phyloP scores from a whole-genome alignment of 768 basidiomycete genomes.

The Boletus tylopilopsis region DNA sequence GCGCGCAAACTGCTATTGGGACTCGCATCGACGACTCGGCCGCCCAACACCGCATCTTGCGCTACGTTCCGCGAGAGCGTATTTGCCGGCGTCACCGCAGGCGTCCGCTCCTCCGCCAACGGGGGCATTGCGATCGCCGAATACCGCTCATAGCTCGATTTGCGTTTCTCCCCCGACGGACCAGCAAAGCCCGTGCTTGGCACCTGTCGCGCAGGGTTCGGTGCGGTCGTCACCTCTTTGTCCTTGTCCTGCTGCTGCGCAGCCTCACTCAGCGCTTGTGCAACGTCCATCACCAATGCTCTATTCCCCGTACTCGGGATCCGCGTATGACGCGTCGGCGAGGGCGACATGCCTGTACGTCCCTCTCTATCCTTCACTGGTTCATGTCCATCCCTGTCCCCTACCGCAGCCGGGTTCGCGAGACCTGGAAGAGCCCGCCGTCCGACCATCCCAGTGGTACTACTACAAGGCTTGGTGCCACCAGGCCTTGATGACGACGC shows the following conservation, averaged over 20 bases:
- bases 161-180: constrained; percentile 50
- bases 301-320: constrained; percentile 68
- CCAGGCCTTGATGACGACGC: constrained; percentile 2
- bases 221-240: neutral
- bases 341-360: constrained; percentile 15
- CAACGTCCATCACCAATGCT: constrained; percentile 76
- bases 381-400: constrained; percentile 3
- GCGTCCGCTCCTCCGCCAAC: constrained; percentile 65
- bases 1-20: constrained; percentile 8
- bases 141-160: constrained; percentile 66
- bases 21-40: constrained; percentile 10
- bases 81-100: constrained; percentile 48
- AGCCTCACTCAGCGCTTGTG: constrained; percentile 51
- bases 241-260: constrained; percentile 14
- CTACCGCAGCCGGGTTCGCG: constrained; percentile 9
- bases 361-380: constrained; percentile 19
- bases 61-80: constrained; percentile 42
- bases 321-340: constrained; percentile 46
- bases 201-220: constrained; percentile 6
- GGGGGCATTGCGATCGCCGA: constrained; percentile 60
- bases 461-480: constrained; percentile 11
- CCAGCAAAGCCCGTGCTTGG: constrained; percentile 11
- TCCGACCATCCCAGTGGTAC: constrained; percentile 30
- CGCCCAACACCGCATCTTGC: constrained; percentile 1
- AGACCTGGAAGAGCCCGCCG: constrained; percentile 44